A percentile compares a stretch with the other conserved stretches of the same genome.
Evolutionary conservation across 768 basidiomycete species (phyloP).

Genomic region (Leccinum truebloodii): DNA sequence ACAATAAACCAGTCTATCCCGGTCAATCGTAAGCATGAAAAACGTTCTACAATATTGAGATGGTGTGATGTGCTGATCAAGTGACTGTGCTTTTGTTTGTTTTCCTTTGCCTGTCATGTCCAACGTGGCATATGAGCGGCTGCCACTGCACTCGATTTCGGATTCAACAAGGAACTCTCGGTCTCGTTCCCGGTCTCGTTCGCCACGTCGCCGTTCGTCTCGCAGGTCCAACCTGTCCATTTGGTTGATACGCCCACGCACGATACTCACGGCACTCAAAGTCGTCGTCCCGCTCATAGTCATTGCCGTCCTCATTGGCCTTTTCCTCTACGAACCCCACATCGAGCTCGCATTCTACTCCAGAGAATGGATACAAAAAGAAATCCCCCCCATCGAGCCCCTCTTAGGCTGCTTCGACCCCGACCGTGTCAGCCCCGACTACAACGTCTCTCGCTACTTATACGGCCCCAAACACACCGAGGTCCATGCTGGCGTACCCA

Average conservation of each 20-base stretch:
- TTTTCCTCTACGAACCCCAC: slow-evolving; percentile 77
- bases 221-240: slow-evolving; percentile 27
- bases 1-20: no score
- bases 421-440: slow-evolving; percentile 56
- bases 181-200: slow-evolving; percentile 29
- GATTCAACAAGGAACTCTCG: slow-evolving; percentile 24
- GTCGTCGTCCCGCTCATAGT: slow-evolving; percentile 39
- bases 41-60: no score
- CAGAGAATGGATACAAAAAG: slow-evolving; percentile 69
- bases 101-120: slow-evolving; percentile 32
- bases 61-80: no score
- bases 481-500: slow-evolving; percentile 76
- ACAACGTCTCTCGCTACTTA: slow-evolving; percentile 66
- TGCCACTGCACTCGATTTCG: slow-evolving; percentile 49
- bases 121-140: slow-evolving; percentile 46
- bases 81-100: background rate
- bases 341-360: slow-evolving; percentile 82
- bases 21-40: no score
- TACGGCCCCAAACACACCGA: slow-evolving; percentile 66
- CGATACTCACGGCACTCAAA: slow-evolving; percentile 43
- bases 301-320: slow-evolving; percentile 45
- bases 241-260: slow-evolving; percentile 37
- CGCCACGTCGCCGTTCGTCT: slow-evolving; percentile 26
- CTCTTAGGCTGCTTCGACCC: slow-evolving; percentile 77
- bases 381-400: slow-evolving; percentile 65